These are phyloP conservation scores for Plasmodium malariae DNA, from an alignment of 169 alveolate species.

Conservation along the genomic window DNA sequence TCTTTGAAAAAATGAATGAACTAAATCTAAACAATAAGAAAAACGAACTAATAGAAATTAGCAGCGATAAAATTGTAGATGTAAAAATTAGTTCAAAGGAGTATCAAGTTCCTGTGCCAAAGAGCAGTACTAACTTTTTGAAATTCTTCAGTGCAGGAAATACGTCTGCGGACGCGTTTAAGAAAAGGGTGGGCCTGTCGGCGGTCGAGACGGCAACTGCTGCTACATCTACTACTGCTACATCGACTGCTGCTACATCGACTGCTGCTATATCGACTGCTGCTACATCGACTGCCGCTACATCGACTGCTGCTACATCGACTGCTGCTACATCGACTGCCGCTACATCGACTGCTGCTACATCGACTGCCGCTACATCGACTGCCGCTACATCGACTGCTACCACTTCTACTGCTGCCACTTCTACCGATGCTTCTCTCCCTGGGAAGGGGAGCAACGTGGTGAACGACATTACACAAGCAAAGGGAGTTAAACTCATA, in stretches of 20 bases:
- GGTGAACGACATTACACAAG: too few relatives aligned
- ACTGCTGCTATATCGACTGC: not conserved
- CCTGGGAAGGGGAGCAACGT: too few relatives aligned
- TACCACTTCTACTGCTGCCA: too few relatives aligned
- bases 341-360: not conserved
- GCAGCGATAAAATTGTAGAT: slow-evolving; percentile 30
- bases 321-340: not conserved
- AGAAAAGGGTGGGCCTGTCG: too few relatives aligned
- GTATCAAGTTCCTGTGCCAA: not conserved
- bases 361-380: too few relatives aligned
- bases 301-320: not conserved
- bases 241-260: too few relatives aligned
- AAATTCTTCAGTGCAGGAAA: not conserved
- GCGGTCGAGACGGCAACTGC: too few relatives aligned
- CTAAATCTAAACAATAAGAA: slow-evolving; percentile 37
- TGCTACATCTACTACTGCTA: too few relatives aligned
- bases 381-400: too few relatives aligned
- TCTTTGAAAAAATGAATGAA: slow-evolving; percentile 71
- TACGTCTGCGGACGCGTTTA: not conserved
- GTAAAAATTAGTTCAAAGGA: slow-evolving; percentile 16
- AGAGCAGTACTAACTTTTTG: not conserved
- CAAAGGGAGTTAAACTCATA: not conserved
- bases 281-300: not conserved
- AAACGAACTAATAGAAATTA: slow-evolving; percentile 54
- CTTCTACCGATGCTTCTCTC: too few relatives aligned